These are phyloP conservation scores for Candida mesenterica DNA, from an alignment of 1,139 yeast species.

Conservation along the genomic window DNA sequence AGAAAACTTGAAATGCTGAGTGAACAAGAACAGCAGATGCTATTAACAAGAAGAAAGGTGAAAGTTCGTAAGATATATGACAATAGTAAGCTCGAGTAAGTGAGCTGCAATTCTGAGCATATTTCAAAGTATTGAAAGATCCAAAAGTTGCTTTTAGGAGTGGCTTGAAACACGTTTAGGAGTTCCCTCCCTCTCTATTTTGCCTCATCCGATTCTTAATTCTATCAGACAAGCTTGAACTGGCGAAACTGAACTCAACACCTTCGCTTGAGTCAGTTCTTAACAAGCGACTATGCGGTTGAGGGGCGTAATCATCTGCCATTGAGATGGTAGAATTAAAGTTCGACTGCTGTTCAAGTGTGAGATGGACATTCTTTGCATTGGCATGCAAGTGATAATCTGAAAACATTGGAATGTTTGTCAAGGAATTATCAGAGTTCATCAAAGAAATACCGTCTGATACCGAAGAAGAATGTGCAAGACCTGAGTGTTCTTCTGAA, in stretches of 20 bases:
- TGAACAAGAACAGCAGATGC: too few relatives aligned
- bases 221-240: constrained; percentile 29
- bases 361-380: constrained; percentile 25
- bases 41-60: too few relatives aligned
- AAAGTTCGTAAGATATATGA: too few relatives aligned
- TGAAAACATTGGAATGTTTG: constrained; percentile 56
- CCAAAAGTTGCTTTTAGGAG: too few relatives aligned
- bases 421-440: constrained; percentile 51
- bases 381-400: constrained; percentile 43
- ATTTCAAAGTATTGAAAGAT: too few relatives aligned
- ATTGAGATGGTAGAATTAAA: constrained; percentile 29
- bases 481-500: constrained; percentile 2
- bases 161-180: too few relatives aligned
- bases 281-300: constrained; percentile 12
- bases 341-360: constrained; percentile 27
- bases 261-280: constrained; percentile 28
- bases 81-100: too few relatives aligned
- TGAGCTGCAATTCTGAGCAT: too few relatives aligned
- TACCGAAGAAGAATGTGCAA: constrained; percentile 31
- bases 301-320: constrained; percentile 27
- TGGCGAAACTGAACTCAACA: constrained; percentile 38
- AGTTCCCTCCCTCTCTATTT: constrained; percentile 21
- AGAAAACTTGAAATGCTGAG: too few relatives aligned
- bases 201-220: constrained; percentile 38
- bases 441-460: constrained; percentile 56